These are phyloP conservation scores for Rhodotorula paludigena DNA, from an alignment of 768 basidiomycete genomes.

Conservation along the genomic window DNA sequence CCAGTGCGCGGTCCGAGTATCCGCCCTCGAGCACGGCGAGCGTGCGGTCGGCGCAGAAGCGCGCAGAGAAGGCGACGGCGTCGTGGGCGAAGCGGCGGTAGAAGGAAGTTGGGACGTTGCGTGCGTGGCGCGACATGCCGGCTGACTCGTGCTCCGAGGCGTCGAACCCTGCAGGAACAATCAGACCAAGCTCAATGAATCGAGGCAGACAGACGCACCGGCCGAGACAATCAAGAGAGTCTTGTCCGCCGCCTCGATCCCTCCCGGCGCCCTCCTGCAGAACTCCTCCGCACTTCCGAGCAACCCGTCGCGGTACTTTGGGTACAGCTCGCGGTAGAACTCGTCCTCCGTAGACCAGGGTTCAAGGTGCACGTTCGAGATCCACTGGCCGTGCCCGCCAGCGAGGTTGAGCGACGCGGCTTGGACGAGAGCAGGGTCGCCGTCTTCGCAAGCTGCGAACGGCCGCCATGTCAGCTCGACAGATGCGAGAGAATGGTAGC, in stretches of 20 bases:
- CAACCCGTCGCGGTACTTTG: slow-evolving; percentile 59
- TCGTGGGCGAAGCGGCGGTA: slow-evolving; percentile 78
- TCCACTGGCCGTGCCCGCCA: slow-evolving; percentile 75
- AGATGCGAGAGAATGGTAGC: no score
- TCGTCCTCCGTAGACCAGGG: slow-evolving; percentile 65
- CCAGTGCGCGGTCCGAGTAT: slow-evolving; percentile 83
- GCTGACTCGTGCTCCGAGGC: slow-evolving; percentile 85
- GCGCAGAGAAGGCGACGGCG: slow-evolving; percentile 60
- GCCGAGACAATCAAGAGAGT: slow-evolving; percentile 72
- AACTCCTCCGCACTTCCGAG: slow-evolving; percentile 67
- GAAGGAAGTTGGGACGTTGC: slow-evolving; percentile 82
- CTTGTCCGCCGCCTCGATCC: slow-evolving; percentile 46
- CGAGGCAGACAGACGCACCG: slow-evolving; percentile 51
- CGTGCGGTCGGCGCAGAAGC: slow-evolving; percentile 62
- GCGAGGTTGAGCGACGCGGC: slow-evolving; percentile 79
- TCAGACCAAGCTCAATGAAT: neutral
- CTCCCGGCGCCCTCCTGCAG: slow-evolving; percentile 56
- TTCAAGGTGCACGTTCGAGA: slow-evolving; percentile 79
- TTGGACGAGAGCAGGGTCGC: slow-evolving; percentile 68
- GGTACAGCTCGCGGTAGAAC: slow-evolving; percentile 72
- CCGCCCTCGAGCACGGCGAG: slow-evolving; percentile 93
- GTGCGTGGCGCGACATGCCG: slow-evolving; percentile 84
- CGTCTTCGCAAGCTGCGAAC: slow-evolving; percentile 57
- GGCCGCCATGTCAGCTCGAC: no score
- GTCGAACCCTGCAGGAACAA: slow-evolving; percentile 63